These are phyloP conservation scores for Mycena vitilis DNA, from an alignment of 768 basidiomycete genomes.

Conservation along the genomic window DNA sequence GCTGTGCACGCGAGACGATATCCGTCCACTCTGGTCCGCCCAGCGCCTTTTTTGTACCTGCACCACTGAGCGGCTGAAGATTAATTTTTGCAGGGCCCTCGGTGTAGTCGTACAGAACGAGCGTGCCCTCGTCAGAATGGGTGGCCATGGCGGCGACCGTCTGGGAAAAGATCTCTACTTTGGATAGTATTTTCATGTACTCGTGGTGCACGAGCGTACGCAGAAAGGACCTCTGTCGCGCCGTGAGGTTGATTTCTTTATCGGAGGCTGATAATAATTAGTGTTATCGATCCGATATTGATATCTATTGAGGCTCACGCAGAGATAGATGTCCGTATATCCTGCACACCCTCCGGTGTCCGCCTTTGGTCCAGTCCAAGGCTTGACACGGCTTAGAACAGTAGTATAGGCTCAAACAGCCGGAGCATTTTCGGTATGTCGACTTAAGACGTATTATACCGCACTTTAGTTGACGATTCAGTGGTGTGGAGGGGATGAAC, in stretches of 20 bases:
- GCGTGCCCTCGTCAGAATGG: neutral
- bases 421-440: no score
- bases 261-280: neutral
- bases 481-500: no score
- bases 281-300: no score
- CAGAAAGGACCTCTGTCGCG: neutral
- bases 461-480: neutral
- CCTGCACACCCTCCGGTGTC: no score
- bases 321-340: no score
- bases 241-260: neutral
- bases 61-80: neutral
- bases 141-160: neutral
- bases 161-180: neutral
- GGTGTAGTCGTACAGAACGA: neutral
- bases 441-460: neutral
- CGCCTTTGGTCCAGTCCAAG: no score
- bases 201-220: neutral
- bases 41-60: neutral
- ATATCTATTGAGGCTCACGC: no score
- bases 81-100: neutral
- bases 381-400: no score
- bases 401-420: no score
- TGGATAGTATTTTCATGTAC: neutral
- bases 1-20: neutral
- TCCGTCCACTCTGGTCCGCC: neutral